Base-by-base conservation (phyloP, 1,284 basidiomycete species). In the Heterobasidion occidentale region DNA sequence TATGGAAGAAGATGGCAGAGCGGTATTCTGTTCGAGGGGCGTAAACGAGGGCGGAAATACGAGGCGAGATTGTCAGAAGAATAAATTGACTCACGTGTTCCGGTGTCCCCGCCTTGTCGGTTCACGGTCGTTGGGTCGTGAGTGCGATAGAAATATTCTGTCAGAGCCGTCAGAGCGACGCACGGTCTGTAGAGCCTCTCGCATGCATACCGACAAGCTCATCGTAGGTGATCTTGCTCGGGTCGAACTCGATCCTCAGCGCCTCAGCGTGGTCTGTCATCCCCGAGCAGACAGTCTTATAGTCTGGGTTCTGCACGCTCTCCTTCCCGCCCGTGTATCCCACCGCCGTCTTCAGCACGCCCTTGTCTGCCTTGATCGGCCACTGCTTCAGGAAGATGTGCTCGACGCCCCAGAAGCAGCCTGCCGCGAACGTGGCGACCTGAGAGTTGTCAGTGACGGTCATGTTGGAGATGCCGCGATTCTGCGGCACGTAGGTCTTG, bases 121-220 rank as follows among this genome's bases (percentile, higher is more conserved):
- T 95, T 84, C 51, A 79, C 66, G 0, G 90, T 92, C 27, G 94
- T 97, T 1, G 96, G 93, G 65, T 98, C 94, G 68, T 99, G 96
- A 0, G 92, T 95, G 50, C 95, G 83, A 70, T 92, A 95, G 72
- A 95, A 94, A 76, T 94, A 94, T 72, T 96, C 93, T 85, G 68
- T 48, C 47, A 60, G 20, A 54, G 38, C 27, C 15, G 46, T 17
- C 7, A 20, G 45, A 48, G 33, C 9, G 54, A 42, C 36, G 38
- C 11, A 6, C 19, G 20, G 6, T 45, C 27, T 36, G 20, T 17
- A 36, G 8, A 19, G 17, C 36, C 34, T 33, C 2, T 20, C 14
- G 17, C 17, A 19, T 35, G 8, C 33, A 71, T 66, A 85, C 85
- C 87, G 49, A 94, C 89, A 50, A 97, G 81, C 67, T 94, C 87